phyloP scores from a whole-genome alignment of 176 grass and related monocot species.

The Olyra latifolia region DNA sequence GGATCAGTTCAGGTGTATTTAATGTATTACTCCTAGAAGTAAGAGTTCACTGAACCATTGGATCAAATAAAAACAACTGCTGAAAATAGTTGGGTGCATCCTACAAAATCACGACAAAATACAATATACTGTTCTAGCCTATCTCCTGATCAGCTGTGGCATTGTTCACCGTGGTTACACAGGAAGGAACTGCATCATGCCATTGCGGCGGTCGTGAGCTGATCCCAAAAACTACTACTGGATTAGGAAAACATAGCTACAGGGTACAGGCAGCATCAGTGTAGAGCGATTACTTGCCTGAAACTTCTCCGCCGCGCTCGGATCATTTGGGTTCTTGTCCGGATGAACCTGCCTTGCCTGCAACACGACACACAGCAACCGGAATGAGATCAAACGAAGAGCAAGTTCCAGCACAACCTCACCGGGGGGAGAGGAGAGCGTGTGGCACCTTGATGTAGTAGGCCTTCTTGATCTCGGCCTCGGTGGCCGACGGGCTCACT shows the following conservation, averaged over 20 bases:
- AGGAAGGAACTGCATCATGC: background rate
- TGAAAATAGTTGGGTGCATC: no score
- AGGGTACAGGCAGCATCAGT: background rate
- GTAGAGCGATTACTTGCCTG: conserved; percentile 52
- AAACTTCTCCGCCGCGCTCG: conserved; percentile 67
- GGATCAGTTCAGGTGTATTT: no score
- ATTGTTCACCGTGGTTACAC: background rate
- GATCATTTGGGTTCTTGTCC: conserved; percentile 80
- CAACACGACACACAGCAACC: conserved; percentile 24
- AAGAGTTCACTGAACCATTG: no score
- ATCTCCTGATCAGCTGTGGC: background rate
- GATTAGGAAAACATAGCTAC: background rate
- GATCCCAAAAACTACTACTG: background rate
- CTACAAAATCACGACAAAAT: no score
- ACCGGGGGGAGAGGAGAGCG: background rate
- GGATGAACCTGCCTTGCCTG: conserved; percentile 84
- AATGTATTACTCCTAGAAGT: no score
- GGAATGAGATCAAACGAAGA: conserved; percentile 3
- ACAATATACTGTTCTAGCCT: background rate
- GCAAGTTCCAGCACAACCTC: background rate
- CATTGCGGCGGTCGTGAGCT: background rate
- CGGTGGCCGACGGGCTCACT: conserved; percentile 68
- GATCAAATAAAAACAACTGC: no score
- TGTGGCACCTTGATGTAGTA: conserved; percentile 84
- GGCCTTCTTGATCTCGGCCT: conserved; percentile 89